phyloP scores from a whole-genome alignment of 257 asterid species.

The Mentha longifolia region DNA sequence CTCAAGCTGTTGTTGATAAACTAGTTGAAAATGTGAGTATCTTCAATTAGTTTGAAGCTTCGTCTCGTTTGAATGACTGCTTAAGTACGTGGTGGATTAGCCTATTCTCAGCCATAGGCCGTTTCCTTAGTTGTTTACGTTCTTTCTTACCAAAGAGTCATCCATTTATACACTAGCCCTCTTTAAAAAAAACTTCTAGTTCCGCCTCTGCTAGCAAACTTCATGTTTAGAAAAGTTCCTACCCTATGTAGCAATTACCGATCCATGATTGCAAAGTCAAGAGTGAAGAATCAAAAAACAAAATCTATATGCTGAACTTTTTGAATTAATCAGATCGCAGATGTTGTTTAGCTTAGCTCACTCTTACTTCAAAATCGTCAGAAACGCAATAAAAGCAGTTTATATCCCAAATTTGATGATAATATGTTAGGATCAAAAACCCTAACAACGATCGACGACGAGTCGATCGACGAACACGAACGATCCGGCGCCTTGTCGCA shows the following conservation, averaged over 20 bases:
- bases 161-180: no score
- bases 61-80: not conserved
- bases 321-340: not conserved
- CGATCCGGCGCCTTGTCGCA: no score
- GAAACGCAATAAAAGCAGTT: slow-evolving; percentile 15
- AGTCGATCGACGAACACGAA: no score
- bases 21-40: no score
- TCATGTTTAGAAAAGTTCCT: not conserved
- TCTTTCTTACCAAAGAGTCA: no score
- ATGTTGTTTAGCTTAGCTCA: not conserved
- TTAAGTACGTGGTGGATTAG: no score
- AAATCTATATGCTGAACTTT: not conserved
- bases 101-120: not conserved
- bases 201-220: not conserved
- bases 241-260: not conserved
- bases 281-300: not conserved
- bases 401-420: slow-evolving; percentile 9
- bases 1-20: slow-evolving; percentile 78
- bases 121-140: not conserved
- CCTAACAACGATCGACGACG: no score
- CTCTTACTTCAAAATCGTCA: slow-evolving; percentile 14
- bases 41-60: not conserved
- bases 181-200: no score
- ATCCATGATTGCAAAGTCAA: slow-evolving; percentile 11
- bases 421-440: no score